These are phyloP conservation scores for Phallus indusiatus DNA, from an alignment of 768 basidiomycete genomes.

Conservation along the genomic window DNA sequence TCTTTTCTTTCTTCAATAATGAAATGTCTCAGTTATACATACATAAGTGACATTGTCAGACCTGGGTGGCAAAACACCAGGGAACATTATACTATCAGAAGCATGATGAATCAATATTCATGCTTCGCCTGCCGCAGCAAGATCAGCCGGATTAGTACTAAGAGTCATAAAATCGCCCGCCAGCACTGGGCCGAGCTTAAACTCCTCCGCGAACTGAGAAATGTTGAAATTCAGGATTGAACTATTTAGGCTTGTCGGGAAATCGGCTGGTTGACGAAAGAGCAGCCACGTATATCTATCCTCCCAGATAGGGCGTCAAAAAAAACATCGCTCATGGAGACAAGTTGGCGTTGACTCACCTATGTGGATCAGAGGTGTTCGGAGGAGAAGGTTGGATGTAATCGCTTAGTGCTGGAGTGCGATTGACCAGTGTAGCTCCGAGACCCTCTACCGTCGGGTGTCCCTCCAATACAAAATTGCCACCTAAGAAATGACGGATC, in stretches of 20 bases:
- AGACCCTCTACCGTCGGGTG: not conserved
- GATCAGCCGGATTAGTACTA: conserved; percentile 8
- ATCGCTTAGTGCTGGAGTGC: conserved; percentile 32
- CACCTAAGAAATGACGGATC: conserved; percentile 40
- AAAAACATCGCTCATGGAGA: not conserved
- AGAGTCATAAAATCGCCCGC: conserved; percentile 38
- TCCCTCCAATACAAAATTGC: conserved; percentile 25
- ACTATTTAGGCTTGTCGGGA: conserved; percentile 28
- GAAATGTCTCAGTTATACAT: too few relatives aligned
- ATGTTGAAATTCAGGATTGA: conserved; percentile 32
- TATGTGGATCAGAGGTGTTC: conserved; percentile 32
- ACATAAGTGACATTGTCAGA: too few relatives aligned
- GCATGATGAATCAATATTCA: not conserved
- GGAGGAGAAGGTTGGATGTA: conserved; percentile 35
- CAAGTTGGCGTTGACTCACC: too few relatives aligned
- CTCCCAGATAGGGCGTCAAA: not conserved
- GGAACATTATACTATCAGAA: too few relatives aligned
- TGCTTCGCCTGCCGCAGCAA: not conserved
- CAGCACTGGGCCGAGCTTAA: conserved; percentile 35
- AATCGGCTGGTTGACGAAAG: conserved; percentile 33
- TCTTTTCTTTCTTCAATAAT: too few relatives aligned
- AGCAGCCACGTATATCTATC: conserved; percentile 39
- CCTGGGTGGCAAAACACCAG: too few relatives aligned
- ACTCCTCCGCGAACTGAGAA: conserved; percentile 30
- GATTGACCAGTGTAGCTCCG: conserved; percentile 24